Base-by-base conservation (phyloP, 805 yeast genomes). In the Sungouiozyma ichnusensis region DNA sequence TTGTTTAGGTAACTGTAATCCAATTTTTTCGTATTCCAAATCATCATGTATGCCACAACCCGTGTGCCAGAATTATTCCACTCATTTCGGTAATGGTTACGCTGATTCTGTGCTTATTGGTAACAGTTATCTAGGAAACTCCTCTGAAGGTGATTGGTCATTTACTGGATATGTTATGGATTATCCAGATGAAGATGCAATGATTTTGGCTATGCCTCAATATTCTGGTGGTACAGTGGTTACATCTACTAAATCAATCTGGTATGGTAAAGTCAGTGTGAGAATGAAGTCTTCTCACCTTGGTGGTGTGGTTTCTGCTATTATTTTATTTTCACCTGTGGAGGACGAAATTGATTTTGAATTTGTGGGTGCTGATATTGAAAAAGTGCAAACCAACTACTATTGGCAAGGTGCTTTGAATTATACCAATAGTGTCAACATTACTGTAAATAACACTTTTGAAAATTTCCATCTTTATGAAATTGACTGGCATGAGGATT, bases 311-410 rank as follows among this genome's bases (percentile, higher is more conserved):
- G 74, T 87, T 44, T 73, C 94, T 14, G 88, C 95, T 24, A 76
- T 79, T 54, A 85, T 87, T 62, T 61, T 85, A 40, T 81, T 77
- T 63, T 84, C 95, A 6, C 83, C 84, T 58, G 85, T 81, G 35
- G 78, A 84, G 69, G 97, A 87, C 68, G 97, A 88, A 71, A 73
- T 87, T 53, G 97, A 88, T 73, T 79, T 65, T 57, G 96, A 88
- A 67, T 81, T 78, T 51, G 81, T 86, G 48, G 97, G 97, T 45
- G 73, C 74, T 54, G 76, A 82, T 55, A 63, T 84, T 54, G 70
- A 72, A 27, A 58, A 63, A 17, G 84, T 79, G 1, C 88, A 88
- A 69, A 69, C 87, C 20, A 88, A 88, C 65, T 87, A 59, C 71
- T 88, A 84, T 68, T 78, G 75, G 60, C 78, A 81, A 58, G 96